Percentiles rank a stretch among this genome's conserved stretches.
phyloP scores from a whole-genome alignment of 2,329 filamentous ascomycete genomes.

The Talaromyces rugulosus region DNA sequence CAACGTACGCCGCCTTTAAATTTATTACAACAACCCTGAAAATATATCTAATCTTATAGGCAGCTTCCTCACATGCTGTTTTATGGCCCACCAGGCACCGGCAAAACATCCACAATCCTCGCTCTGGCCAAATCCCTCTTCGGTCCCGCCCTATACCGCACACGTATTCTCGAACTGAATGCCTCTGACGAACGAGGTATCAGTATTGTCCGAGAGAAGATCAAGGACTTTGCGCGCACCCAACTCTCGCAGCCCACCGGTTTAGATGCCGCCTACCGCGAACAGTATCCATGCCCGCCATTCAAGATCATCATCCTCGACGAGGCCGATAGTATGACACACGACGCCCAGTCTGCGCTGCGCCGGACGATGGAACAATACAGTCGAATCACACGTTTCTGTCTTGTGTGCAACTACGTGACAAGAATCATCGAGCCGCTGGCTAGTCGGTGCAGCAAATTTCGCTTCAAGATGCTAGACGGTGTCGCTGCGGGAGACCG shows the following conservation, averaged over 20 bases:
- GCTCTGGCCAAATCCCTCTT: constrained; percentile 96
- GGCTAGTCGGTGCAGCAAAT: constrained; percentile 90
- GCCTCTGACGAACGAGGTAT: constrained; percentile 98
- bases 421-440: constrained; percentile 96
- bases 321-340: constrained; percentile 98
- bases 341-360: constrained; percentile 91
- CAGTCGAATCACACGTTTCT: constrained; percentile 92
- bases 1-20: constrained; percentile 57
- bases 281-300: constrained; percentile 84
- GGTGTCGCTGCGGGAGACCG: constrained; percentile 75
- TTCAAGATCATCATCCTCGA: constrained; percentile 99
- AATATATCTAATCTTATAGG: background rate
- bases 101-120: constrained; percentile 96
- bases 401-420: constrained; percentile 97
- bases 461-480: constrained; percentile 94
- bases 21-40: background rate
- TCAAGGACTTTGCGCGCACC: constrained; percentile 96
- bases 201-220: constrained; percentile 92
- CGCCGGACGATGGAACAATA: constrained; percentile 98
- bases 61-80: constrained; percentile 98
- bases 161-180: constrained; percentile 96
- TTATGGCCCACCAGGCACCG: constrained; percentile 94
- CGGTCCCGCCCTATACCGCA: constrained; percentile 86
- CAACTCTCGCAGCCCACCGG: constrained; percentile 79
- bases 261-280: constrained; percentile 58